Conservation (phyloP, 1,284 basidiomycete genomes). For the Ustilago loliicola region DNA sequence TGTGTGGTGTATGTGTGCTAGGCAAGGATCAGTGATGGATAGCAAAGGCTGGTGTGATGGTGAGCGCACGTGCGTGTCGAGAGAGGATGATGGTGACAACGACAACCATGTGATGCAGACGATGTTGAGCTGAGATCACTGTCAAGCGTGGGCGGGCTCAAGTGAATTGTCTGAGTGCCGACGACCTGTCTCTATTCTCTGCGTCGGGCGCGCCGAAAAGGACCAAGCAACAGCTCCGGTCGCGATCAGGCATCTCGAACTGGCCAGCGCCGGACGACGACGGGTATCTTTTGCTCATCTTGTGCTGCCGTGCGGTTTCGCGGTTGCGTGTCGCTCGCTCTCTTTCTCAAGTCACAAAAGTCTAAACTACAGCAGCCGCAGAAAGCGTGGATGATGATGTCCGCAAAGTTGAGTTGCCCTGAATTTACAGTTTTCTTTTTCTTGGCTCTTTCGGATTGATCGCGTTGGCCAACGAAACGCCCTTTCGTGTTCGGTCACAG, state of each 20-base stretch:
- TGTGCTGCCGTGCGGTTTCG: background rate
- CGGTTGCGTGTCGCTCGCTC: background rate
- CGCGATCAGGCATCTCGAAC: slow-evolving; percentile 45
- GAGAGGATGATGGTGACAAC: slow-evolving; percentile 17
- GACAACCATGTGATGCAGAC: background rate
- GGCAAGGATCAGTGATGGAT: background rate
- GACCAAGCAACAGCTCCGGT: slow-evolving; percentile 16
- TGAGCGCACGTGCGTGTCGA: background rate
- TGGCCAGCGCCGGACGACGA: slow-evolving; percentile 36
- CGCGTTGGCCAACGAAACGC: slow-evolving; percentile 1
- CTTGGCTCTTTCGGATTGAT: background rate
- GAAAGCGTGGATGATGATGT: too few relatives aligned
- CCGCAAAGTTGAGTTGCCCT: background rate
- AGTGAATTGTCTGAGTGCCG: too few relatives aligned
- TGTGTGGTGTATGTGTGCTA: background rate
- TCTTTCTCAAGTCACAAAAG: background rate
- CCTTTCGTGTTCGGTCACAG: too few relatives aligned
- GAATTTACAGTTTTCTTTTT: background rate
- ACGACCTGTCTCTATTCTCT: background rate
- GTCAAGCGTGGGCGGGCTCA: background rate
- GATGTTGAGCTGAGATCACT: background rate
- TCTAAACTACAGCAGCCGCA: background rate
- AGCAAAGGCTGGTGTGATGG: background rate
- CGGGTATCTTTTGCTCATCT: slow-evolving; percentile 5
- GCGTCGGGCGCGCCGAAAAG: slow-evolving; percentile 18